Evolutionary conservation across 2,329 filamentous ascomycete genomes (phyloP), one percentile per base, ranked within the genome.

Genomic region (Coniochaeta sp.): DNA sequence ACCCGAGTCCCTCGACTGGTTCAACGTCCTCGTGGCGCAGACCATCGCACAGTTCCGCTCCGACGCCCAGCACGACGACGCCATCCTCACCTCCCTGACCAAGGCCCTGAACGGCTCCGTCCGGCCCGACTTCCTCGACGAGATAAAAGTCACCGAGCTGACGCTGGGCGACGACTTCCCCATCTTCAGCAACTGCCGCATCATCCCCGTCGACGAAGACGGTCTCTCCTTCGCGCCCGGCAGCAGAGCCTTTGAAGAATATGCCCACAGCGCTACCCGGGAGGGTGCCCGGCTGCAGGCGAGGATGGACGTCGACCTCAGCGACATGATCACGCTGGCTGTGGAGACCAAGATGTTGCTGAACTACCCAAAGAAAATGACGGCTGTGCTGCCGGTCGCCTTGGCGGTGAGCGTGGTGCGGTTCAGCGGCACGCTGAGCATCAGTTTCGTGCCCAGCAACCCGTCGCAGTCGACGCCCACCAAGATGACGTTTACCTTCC

Each of bases 1-100:
- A 74, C 95, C 95, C 1, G 95, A 99, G 74, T 96, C 90, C 61
- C 76, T 99, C 62, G 95, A 99, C 74, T 99, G 95, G 95, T 98
- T 99, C 81, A 99, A 99, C 71, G 95, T 99, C 28, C 80, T 99
- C 60, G 88, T 98, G 58, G 95, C 93, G 1, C 95, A 99, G 76
- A 96, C 95, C 0, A 96, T 99, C 65, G 93, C 95, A 0, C 95
- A 99, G 73, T 90, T 98, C 68, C 84, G 95, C 62, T 91, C 89
- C 66, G 96, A 98, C 69, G 95, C 95, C 1, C 90, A 96, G 67
- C 87, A 95, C 64, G 89, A 98, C 67, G 91, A 95, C 70, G 91
- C 91, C 3, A 96, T 99, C 44, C 82, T 99, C 33, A 88, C 84
- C 31, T 95, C 90, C 6, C 77, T 99, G 43, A 96, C 88, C 1